These are phyloP conservation scores for Tricholoma furcatifolium DNA, from an alignment of 768 basidiomycete species.

Conservation along the genomic window DNA sequence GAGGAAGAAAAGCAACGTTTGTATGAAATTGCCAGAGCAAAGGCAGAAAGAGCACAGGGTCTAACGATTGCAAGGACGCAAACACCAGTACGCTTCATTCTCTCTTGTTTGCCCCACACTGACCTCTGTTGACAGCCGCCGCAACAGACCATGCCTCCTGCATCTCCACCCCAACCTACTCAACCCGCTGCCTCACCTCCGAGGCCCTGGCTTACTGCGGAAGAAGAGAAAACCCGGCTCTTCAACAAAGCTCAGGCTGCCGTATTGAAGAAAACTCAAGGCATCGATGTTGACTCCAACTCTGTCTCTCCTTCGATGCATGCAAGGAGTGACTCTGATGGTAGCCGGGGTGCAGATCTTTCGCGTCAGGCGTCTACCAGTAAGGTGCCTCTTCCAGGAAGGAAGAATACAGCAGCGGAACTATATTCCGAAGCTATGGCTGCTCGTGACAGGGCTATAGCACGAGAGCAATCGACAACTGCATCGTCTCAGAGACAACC, in stretches of 20 bases:
- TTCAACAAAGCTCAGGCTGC: conserved; percentile 67
- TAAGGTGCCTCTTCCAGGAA: conserved; percentile 5
- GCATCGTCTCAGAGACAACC: conserved; percentile 13
- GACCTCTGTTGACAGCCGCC: conserved; percentile 21
- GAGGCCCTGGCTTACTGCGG: conserved; percentile 60
- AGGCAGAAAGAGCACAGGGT: conserved; percentile 53
- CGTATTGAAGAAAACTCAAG: conserved; percentile 56
- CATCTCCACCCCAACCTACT: conserved; percentile 14
- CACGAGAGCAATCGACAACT: conserved; percentile 10
- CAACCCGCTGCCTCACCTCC: conserved; percentile 16
- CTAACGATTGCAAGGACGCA: conserved; percentile 28
- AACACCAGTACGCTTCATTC: conserved; percentile 29
- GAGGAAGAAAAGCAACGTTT: conserved; percentile 67
- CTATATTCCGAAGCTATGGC: conserved; percentile 30
- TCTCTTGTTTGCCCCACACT: neutral
- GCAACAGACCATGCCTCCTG: conserved; percentile 7
- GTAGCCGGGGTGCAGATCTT: conserved; percentile 8
- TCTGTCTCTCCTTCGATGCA: conserved; percentile 25
- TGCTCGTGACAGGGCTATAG: conserved; percentile 24
- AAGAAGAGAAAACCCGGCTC: conserved; percentile 74
- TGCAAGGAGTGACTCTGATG: conserved; percentile 21
- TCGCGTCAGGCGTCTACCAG: conserved; percentile 15
- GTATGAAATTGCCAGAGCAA: conserved; percentile 61
- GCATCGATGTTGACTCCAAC: conserved; percentile 19
- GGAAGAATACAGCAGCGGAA: conserved; percentile 10